Conservation (phyloP, 345 rosid genomes). For the Citrus hindsii region DNA sequence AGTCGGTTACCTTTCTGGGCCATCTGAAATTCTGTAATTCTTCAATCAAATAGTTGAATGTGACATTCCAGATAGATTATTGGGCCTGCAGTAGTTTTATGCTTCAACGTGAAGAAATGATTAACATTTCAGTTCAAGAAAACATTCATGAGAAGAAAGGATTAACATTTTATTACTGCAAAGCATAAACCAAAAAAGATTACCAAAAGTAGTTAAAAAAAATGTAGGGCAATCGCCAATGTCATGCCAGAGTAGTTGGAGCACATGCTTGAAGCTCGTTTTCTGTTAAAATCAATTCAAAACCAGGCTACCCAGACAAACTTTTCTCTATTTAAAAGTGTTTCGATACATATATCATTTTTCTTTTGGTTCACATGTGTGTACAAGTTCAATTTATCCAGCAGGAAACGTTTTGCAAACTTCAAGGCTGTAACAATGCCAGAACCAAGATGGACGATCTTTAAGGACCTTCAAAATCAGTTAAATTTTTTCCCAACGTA, state of each 20-base stretch:
- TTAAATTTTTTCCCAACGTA: not conserved
- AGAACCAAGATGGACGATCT: slow-evolving; percentile 97
- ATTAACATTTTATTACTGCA: too few relatives aligned
- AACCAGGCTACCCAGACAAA: too few relatives aligned
- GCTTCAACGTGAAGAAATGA: not conserved
- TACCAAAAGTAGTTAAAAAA: too few relatives aligned
- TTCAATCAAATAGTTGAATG: slow-evolving; percentile 24
- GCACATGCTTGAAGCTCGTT: slow-evolving; percentile 61
- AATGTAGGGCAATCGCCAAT: too few relatives aligned
- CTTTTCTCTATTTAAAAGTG: too few relatives aligned
- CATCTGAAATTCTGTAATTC: slow-evolving; percentile 19
- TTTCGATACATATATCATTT: too few relatives aligned
- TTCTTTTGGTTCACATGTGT: too few relatives aligned
- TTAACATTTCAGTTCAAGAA: not conserved
- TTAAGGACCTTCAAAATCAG: slow-evolving; percentile 97
- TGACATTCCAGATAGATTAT: not conserved
- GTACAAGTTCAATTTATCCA: slow-evolving; percentile 54
- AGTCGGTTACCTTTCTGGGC: slow-evolving; percentile 23
- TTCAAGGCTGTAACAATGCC: slow-evolving; percentile 96
- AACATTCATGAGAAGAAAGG: not conserved
- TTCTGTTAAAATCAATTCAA: not conserved
- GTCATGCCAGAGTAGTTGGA: slow-evolving; percentile 68
- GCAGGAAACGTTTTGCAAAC: slow-evolving; percentile 89
- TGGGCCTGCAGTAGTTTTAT: not conserved
- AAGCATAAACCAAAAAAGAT: not conserved